Percentiles rank a stretch among this genome's conserved stretches.
Conservation (phyloP, 768 basidiomycete genomes). For the Mycena sanguinolenta region DNA sequence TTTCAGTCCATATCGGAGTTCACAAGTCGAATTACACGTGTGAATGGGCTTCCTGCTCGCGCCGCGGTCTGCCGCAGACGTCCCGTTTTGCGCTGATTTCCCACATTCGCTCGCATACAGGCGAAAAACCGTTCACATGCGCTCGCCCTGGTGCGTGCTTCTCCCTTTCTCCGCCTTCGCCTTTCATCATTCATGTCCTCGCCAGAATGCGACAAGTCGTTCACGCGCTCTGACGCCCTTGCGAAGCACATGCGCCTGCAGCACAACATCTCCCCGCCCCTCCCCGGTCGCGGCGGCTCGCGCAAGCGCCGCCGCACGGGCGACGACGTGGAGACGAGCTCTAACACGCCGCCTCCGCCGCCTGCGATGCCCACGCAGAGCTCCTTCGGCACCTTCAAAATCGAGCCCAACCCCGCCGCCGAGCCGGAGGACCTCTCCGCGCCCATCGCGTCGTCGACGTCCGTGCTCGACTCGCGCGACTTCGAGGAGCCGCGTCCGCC, state of each 20-base stretch:
- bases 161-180: slow-evolving; percentile 5
- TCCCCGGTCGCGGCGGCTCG: slow-evolving; percentile 77
- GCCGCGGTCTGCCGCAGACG: slow-evolving; percentile 87
- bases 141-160: slow-evolving; percentile 75
- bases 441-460: slow-evolving; percentile 51
- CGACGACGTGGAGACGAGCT: slow-evolving; percentile 49
- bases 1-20: slow-evolving; percentile 82
- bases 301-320: slow-evolving; percentile 76
- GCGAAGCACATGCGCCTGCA: slow-evolving; percentile 94
- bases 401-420: slow-evolving; percentile 64
- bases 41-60: slow-evolving; percentile 87
- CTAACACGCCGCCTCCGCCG: slow-evolving; percentile 41
- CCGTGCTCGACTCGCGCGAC: slow-evolving; percentile 41
- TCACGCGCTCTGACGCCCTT: slow-evolving; percentile 94
- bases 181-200: slow-evolving; percentile 13
- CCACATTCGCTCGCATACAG: slow-evolving; percentile 93
- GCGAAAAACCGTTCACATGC: slow-evolving; percentile 94
- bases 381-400: slow-evolving; percentile 73
- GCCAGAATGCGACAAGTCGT: slow-evolving; percentile 93
- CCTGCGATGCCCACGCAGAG: slow-evolving; percentile 40
- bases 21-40: slow-evolving; percentile 91
- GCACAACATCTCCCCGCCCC: slow-evolving; percentile 82
- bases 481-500: slow-evolving; percentile 20
- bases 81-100: slow-evolving; percentile 92
- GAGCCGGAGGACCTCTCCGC: slow-evolving; percentile 52